phyloP scores from a whole-genome alignment of 257 asterid genomes.

The Datura wrightii region DNA sequence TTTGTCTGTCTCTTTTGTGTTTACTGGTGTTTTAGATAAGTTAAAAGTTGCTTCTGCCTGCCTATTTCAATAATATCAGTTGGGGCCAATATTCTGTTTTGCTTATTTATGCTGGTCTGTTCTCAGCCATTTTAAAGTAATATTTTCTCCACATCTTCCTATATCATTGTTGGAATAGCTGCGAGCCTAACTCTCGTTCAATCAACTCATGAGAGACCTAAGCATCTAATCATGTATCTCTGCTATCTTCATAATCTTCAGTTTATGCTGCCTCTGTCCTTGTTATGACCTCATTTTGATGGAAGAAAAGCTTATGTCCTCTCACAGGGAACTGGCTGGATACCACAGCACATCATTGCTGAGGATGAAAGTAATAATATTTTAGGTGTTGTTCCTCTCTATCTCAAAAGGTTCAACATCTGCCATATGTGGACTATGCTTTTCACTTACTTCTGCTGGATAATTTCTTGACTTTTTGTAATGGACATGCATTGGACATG shows the following conservation, averaged over 20 bases:
- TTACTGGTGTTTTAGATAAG: not conserved
- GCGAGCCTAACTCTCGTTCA: not conserved
- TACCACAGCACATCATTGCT: slow-evolving; percentile 86
- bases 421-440: slow-evolving; percentile 15
- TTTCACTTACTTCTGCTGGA: not conserved
- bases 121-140: not conserved
- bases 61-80: not conserved
- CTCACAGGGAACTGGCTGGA: slow-evolving; percentile 94
- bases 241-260: not conserved
- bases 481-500: not conserved
- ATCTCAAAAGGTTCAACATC: slow-evolving; percentile 79
- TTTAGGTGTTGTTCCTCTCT: slow-evolving; percentile 92
- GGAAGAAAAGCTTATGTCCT: slow-evolving; percentile 37
- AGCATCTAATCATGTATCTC: not conserved
- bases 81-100: not conserved
- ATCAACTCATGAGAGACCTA: not conserved
- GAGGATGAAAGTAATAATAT: slow-evolving; percentile 62
- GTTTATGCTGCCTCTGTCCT: not conserved
- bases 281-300: slow-evolving; percentile 29
- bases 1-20: not conserved
- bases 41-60: not conserved
- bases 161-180: not conserved
- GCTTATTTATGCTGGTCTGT: not conserved
- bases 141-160: not conserved
- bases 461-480: not conserved